Conservation (phyloP, 148 eudicot genomes). For the Vaccinium myrtillus region DNA sequence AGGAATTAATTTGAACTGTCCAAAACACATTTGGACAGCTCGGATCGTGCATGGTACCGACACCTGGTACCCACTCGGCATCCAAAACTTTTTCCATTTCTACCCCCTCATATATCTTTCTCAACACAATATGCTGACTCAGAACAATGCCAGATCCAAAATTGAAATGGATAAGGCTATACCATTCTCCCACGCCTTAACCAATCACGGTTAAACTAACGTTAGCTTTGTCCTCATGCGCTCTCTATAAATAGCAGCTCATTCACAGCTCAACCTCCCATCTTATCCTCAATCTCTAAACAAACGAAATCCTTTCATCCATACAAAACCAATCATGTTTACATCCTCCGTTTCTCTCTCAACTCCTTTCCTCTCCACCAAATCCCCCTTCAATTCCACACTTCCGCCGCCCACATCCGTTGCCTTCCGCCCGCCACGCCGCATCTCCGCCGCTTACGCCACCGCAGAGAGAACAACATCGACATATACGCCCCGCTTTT, state of each 20-base stretch:
- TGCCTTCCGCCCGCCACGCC: neutral
- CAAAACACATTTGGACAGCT: no score
- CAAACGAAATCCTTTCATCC: neutral
- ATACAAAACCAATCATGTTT: neutral
- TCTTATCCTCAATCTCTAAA: neutral
- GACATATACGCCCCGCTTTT: neutral
- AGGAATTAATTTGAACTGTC: no score
- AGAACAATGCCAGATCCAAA: neutral
- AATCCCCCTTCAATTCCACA: neutral
- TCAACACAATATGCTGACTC: neutral
- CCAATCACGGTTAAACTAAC: slow-evolving; percentile 11
- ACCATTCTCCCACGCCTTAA: neutral
- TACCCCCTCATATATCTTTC: no score
- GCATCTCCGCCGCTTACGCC: slow-evolving; percentile 25
- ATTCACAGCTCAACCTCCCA: neutral
- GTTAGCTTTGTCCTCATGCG: neutral
- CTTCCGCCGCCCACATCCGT: slow-evolving; percentile 9
- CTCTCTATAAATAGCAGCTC: neutral
- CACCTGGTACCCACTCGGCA: no score
- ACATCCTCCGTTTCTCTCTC: neutral
- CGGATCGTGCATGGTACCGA: no score
- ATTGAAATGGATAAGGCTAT: neutral
- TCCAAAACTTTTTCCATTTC: no score
- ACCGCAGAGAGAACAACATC: slow-evolving; percentile 13
- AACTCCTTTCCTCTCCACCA: neutral